Evolutionary conservation across 306 rosid genomes (phyloP), one percentile per base, ranked within the genome.

Genomic region (Corylus heterophylla): DNA sequence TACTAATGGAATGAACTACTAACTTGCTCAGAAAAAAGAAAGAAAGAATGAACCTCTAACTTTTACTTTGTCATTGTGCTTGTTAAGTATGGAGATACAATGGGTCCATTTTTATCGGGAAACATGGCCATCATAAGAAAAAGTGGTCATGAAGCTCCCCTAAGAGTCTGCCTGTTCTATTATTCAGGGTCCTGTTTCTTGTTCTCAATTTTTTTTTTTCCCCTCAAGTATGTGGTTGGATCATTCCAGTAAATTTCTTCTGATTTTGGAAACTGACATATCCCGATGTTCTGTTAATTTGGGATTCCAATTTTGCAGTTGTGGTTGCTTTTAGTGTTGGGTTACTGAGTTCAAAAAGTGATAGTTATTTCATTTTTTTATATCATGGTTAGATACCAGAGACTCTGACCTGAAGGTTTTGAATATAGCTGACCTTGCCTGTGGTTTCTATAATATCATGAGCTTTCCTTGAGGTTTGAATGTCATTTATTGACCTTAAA

Each of bases 151-250:
- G 58, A 25, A 59, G 37, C 12, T 25, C 4, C 37, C 25, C 27
- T 59, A 67, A 18, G 6, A 1, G 50, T 66, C n/a, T 22, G 18
- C 27, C 27, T 42, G 29, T 18, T 39, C 27, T 37, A 17, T 42
- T 67, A n/a, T 42, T 67, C 29, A 39, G 72, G 50, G 50, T 67
- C 49, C 13, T 67, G 18, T 67, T 67, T 67, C 29, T 42, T 67
- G 7, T 4, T 39, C 72, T 67, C 14, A 1, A 8, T 42, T 18
- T 18, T 13, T 31, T 31, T 29, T 63, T 6, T 7, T 2, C 35
- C 35, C 45, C 47, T 39, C 4, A 17, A 18, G 14, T 39, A 67
- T 67, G 27, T 42, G n/a, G 49, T 67, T 13, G 42, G 50, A 39
- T 66, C 2, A 27, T n/a, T 66, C 13, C 37, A 64, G 48, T 66